Evolutionary conservation across 2,329 filamentous ascomycete genomes (phyloP).

Genomic region (Neofusicoccum kwambonambiense): DNA sequence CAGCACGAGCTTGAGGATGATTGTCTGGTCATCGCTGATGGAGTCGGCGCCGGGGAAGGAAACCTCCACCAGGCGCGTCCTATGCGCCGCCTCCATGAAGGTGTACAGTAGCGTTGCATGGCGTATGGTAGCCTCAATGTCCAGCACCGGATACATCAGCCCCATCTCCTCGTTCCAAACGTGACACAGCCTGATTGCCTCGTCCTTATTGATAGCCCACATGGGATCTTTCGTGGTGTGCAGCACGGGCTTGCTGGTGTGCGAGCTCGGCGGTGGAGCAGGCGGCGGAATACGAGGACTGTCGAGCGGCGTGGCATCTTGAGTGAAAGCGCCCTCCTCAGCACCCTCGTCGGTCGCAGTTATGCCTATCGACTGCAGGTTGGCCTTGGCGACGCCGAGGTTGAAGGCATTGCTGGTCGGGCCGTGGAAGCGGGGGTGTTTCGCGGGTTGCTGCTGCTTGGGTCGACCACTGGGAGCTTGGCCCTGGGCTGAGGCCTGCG

Average conservation of each 20-base stretch:
- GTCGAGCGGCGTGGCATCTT: conserved; percentile 52
- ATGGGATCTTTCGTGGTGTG: conserved; percentile 69
- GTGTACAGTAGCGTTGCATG: conserved; percentile 69
- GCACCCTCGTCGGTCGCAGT: conserved; percentile 60
- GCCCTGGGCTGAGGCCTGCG: conserved; percentile 37
- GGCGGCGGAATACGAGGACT: conserved; percentile 41
- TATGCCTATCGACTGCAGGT: conserved; percentile 87
- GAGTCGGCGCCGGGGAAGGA: conserved; percentile 56
- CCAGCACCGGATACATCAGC: conserved; percentile 85
- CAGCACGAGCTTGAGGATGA: conserved; percentile 78
- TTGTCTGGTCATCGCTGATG: conserved; percentile 63
- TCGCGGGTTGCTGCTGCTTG: conserved; percentile 25
- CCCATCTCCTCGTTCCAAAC: conserved; percentile 89
- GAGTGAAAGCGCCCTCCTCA: conserved; percentile 58
- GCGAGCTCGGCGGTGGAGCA: conserved; percentile 20
- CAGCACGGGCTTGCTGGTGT: conserved; percentile 24
- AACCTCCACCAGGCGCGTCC: conserved; percentile 58
- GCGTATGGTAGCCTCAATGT: conserved; percentile 67
- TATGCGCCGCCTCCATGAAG: conserved; percentile 68
- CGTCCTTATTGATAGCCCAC: conserved; percentile 73
- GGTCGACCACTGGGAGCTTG: conserved; percentile 39
- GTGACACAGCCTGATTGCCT: conserved; percentile 74
- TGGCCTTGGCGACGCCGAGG: conserved; percentile 81
- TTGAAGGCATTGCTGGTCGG: conserved; percentile 84
- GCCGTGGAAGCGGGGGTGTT: conserved; percentile 70